Base-by-base conservation (phyloP, 768 basidiomycete genomes). In the Mrakia hoshinonis region DNA sequence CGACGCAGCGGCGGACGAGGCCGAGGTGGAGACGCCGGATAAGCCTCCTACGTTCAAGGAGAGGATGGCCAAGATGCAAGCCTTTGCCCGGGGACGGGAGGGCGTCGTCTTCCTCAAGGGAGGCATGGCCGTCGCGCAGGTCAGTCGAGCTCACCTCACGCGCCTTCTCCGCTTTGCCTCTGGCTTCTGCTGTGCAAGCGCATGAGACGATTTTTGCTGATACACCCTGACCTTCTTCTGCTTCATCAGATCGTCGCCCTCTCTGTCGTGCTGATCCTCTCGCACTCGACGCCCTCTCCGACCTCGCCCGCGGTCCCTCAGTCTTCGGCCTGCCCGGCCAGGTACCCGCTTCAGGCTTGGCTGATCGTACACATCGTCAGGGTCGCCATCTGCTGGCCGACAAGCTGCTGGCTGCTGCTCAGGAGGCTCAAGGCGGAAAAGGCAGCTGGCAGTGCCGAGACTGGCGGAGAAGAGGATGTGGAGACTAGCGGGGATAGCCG, bases 211-310 rank as follows among this genome's bases (percentile, higher is more conserved):
- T 18, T 2, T 54, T 12, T n/a, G 11, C 11, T 20, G 7, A 15
- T n/a, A 5, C 22, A 22, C 38, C n/a, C 43, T 47, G n/a, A n/a
- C 43, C 2, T 15, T 20, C 9, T 26, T 62, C 60, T 7, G 9
- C 31, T n/a, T n/a, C n/a, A n/a, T n/a, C 60, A 63, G 43, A 38
- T 63, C 62, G 62, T 63, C 62, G 62, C 38, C 4, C 62, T 63
- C 38, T 12, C 24, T 9, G 38, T 38, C 38, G 34, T 63, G 4
- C 62, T 63, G 4, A 22, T n/a, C 5, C 62, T 63, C 43, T 38
- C 62, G 24, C 62, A 26, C 4, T n/a, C 11, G 1, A 63, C 38
- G 13, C 38, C 38, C 18, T 63, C 62, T 10, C 62, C 62, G 47
- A 47, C 38, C 6, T 26, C 24, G 11, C 62, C 62, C 4, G 31